phyloP scores from a whole-genome alignment of 495 filamentous ascomycete genomes.

The Penicillium taxi region DNA sequence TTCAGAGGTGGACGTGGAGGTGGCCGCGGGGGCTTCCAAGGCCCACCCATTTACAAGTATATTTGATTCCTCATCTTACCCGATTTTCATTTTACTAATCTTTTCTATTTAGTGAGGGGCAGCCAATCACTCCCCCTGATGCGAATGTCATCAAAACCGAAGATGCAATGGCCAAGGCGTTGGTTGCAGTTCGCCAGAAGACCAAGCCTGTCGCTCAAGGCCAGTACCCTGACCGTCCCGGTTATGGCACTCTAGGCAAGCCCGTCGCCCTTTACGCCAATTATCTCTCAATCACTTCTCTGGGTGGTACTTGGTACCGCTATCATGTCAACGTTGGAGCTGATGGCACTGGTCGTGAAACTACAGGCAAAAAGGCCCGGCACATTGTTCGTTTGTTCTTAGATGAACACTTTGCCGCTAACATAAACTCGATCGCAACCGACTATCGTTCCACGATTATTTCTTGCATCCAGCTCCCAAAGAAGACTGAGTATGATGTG shows the following conservation, averaged over 20 bases:
- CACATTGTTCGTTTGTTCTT: constrained; percentile 48
- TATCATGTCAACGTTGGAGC: constrained; percentile 27
- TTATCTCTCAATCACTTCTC: constrained; percentile 47
- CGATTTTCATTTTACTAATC: background rate
- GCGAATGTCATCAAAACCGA: constrained; percentile 25
- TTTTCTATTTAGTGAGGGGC: constrained; percentile 13
- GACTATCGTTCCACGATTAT: constrained; percentile 52
- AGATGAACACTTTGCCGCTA: constrained; percentile 25
- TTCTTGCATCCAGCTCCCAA: constrained; percentile 25
- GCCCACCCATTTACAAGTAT: constrained; percentile 25
- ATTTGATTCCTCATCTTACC: background rate
- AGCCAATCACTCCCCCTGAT: constrained; percentile 15
- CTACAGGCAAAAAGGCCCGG: constrained; percentile 45
- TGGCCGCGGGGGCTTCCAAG: constrained; percentile 9
- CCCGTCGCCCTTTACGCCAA: constrained; percentile 53
- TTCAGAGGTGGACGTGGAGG: constrained; percentile 5
- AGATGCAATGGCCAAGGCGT: constrained; percentile 17
- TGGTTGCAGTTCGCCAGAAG: constrained; percentile 16
- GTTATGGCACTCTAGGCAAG: constrained; percentile 48
- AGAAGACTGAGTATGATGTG: constrained; percentile 23
- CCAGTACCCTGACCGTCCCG: constrained; percentile 44
- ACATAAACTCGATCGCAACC: constrained; percentile 38
- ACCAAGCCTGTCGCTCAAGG: constrained; percentile 7
- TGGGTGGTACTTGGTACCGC: constrained; percentile 30
- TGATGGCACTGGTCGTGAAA: constrained; percentile 19